These are phyloP conservation scores for Starmera quercuum DNA, from an alignment of 805 yeast genomes.

Conservation along the genomic window DNA sequence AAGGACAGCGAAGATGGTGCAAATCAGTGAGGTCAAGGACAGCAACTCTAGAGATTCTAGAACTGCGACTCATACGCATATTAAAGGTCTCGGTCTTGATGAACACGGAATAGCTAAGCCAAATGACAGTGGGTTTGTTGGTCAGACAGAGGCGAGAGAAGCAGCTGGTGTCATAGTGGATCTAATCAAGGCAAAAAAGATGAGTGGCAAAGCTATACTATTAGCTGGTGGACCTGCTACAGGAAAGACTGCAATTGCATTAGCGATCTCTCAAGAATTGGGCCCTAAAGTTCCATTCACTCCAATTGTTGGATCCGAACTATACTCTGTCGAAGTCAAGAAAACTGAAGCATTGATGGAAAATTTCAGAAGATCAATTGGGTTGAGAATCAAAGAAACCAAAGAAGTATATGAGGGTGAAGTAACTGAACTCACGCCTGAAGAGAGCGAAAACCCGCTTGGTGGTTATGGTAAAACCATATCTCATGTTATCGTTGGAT, in stretches of 20 bases:
- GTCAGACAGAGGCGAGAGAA: constrained; percentile 67
- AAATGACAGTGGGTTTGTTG: constrained; percentile 81
- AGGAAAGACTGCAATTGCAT: constrained; percentile 94
- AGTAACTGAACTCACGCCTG: constrained; percentile 91
- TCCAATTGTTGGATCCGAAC: constrained; percentile 92
- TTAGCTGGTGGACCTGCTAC: constrained; percentile 98
- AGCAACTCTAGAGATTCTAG: constrained; percentile 43
- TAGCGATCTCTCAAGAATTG: constrained; percentile 91
- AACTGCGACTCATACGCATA: constrained; percentile 96
- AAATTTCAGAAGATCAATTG: constrained; percentile 93
- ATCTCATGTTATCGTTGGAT: constrained; percentile 87
- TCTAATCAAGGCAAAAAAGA: constrained; percentile 81
- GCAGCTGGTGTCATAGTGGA: constrained; percentile 96
- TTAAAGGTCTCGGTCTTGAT: constrained; percentile 89
- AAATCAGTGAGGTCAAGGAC: constrained; percentile 70
- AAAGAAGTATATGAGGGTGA: constrained; percentile 98
- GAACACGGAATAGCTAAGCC: constrained; percentile 80
- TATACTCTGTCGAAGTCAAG: constrained; percentile 92
- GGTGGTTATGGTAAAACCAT: constrained; percentile 98
- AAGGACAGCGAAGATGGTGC: no score
- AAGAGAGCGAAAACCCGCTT: constrained; percentile 91
- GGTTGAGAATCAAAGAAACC: constrained; percentile 91
- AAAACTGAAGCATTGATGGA: constrained; percentile 96
- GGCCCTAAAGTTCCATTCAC: constrained; percentile 98
- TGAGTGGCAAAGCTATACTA: constrained; percentile 93